Base-by-base conservation (phyloP, 108 stramenopile genomes). In the Cyclotella cryptica region DNA sequence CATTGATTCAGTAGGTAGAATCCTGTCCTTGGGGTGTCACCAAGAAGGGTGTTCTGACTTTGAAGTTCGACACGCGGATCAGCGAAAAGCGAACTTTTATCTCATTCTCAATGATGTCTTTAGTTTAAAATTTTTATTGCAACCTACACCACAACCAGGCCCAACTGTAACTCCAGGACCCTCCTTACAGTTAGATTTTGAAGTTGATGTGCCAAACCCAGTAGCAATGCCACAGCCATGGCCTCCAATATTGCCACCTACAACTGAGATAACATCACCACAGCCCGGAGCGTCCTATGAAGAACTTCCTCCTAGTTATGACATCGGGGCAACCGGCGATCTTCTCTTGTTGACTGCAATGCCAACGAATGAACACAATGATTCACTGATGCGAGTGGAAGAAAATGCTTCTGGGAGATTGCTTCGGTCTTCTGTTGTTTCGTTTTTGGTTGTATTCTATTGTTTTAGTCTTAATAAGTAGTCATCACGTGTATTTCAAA, bases 81-180 rank as follows among this genome's bases (percentile, higher is more conserved):
- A 71, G 43, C 18, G 70, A 39, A 59, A 27, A 27, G 41, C 10
- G 22, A 43, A 57, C 41, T 71, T 71, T 59, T 59, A 59, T 27
- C 27, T 53, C 19, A 59, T 71, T 40, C 24, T 71, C 24, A 71
- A 71, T 59, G 70, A 71, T 58, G 70, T 71, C 5, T 44, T 71
- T 12, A 41, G 43, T n/a, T 53, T 69, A 2, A 0, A 5, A 29
- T 69, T 15, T 0, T 40, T 54, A 49, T n/a, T 49, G n/a, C n/a
- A 7, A 9, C 3, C 47, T 49, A 7, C 47, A 49, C 47, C 47
- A n/a, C 47, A n/a, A n/a, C 47, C 47, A 49, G n/a, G 15, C 3
- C n/a, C n/a, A 1, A n/a, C 3, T 17, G 2, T 49, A n/a, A 49
- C 6, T 17, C 47, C 47, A 49, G 18, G 9, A 49, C 47, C 47